Evolutionary conservation across 164 flowering plant genomes (phyloP).

Genomic region (Kalanchoe fedtschenkoi): DNA sequence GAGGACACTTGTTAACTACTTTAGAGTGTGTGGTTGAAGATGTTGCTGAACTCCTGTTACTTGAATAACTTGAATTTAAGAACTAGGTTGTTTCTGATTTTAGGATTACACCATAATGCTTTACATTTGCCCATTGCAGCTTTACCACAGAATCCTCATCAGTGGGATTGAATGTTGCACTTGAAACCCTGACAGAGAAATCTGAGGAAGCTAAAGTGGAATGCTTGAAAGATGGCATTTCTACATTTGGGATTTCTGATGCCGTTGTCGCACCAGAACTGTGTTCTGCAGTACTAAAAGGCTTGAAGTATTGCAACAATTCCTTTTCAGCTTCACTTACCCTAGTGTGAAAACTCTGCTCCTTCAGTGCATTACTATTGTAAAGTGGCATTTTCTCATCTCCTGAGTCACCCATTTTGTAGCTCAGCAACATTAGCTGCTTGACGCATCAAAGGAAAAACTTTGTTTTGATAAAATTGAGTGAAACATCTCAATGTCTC

Average conservation of each 20-base stretch:
- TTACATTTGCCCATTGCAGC: constrained; percentile 33
- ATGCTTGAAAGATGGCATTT: constrained; percentile 12
- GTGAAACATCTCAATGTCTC: too few species aligned
- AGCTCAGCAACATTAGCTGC: too few species aligned
- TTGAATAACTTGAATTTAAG: too few species aligned
- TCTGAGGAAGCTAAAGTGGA: constrained; percentile 14
- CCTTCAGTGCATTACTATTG: not conserved
- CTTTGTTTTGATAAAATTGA: too few species aligned
- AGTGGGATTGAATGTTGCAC: constrained; percentile 65
- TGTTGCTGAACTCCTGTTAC: too few species aligned
- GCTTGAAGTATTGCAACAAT: constrained; percentile 51
- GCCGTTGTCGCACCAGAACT: constrained; percentile 27
- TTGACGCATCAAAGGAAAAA: too few species aligned
- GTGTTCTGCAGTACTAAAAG: constrained; percentile 38
- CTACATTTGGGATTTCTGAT: constrained; percentile 35
- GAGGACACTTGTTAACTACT: too few species aligned
- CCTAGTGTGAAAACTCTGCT: constrained; percentile 21
- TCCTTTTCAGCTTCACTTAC: constrained; percentile 60
- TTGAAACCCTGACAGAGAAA: constrained; percentile 24
- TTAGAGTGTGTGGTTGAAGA: too few species aligned
- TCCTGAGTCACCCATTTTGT: too few species aligned
- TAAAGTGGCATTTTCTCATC: not conserved
- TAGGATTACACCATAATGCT: not conserved
- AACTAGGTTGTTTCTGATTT: too few species aligned
- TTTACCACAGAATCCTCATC: constrained; percentile 56